phyloP scores from a whole-genome alignment of 2,329 filamentous ascomycete genomes.

The Pseudophaeomoniella oleicola region DNA sequence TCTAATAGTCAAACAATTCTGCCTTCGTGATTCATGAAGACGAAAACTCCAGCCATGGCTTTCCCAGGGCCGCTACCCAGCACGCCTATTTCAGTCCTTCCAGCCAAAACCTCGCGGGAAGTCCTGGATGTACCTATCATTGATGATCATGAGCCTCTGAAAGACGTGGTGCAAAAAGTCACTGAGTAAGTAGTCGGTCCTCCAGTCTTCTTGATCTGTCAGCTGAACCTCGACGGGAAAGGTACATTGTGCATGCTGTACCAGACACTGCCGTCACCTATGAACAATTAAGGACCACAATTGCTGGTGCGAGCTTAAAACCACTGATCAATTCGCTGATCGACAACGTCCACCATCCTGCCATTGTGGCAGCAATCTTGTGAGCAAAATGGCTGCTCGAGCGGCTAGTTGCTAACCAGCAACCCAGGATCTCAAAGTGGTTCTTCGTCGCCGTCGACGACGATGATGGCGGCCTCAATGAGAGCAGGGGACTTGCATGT shows the following conservation, averaged over 20 bases:
- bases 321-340: slow-evolving; percentile 23
- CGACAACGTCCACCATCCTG: slow-evolving; percentile 27
- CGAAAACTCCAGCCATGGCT: slow-evolving; percentile 1
- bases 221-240: slow-evolving; percentile 6
- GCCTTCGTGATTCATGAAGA: no score
- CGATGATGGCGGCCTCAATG: slow-evolving; percentile 41
- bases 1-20: no score
- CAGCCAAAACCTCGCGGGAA: slow-evolving; percentile 6
- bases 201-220: not conserved
- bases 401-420: not conserved
- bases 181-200: slow-evolving; percentile 15
- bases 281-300: slow-evolving; percentile 26
- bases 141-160: slow-evolving; percentile 23
- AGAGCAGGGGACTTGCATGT: slow-evolving; percentile 42
- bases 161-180: slow-evolving; percentile 24
- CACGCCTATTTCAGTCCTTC: not conserved
- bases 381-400: slow-evolving; percentile 17
- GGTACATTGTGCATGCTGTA: slow-evolving; percentile 24
- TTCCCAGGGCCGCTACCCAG: not conserved
- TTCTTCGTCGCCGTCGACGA: slow-evolving; percentile 37
- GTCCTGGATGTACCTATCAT: slow-evolving; percentile 24
- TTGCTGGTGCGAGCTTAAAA: slow-evolving; percentile 21
- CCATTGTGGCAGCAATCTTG: slow-evolving; percentile 35
- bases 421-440: slow-evolving; percentile 38
- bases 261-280: slow-evolving; percentile 27